phyloP scores from a whole-genome alignment of 176 grass and related monocot genomes.

The Oryza meyeriana region DNA sequence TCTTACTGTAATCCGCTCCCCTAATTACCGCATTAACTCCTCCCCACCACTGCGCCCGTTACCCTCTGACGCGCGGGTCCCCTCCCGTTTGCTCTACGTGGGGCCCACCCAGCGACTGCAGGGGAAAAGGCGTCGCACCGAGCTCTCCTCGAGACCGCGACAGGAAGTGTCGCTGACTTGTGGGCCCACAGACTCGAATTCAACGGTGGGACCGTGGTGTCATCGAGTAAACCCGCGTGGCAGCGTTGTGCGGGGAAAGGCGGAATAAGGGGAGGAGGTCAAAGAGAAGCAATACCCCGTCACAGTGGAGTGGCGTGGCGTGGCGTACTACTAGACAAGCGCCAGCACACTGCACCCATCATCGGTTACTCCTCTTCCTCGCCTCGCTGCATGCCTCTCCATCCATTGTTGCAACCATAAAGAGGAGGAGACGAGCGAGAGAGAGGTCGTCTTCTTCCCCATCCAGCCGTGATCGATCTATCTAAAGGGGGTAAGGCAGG shows the following conservation, averaged over 20 bases:
- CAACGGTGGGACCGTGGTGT: conserved; percentile 11
- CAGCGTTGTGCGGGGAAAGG: too few species aligned
- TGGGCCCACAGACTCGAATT: not conserved
- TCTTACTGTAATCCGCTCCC: not conserved
- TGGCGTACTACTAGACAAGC: too few species aligned
- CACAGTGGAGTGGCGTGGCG: too few species aligned
- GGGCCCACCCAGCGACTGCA: too few species aligned
- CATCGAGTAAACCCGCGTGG: not conserved
- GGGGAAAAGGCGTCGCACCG: too few species aligned
- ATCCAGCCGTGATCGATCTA: not conserved
- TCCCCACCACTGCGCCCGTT: not conserved
- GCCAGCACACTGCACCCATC: too few species aligned
- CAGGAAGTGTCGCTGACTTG: not conserved
- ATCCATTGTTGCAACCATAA: not conserved
- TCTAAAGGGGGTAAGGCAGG: not conserved
- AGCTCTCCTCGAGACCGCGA: too few species aligned
- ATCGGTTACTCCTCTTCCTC: too few species aligned
- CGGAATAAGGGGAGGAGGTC: too few species aligned
- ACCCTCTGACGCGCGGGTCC: not conserved
- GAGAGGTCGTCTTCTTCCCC: not conserved
- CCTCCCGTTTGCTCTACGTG: too few species aligned
- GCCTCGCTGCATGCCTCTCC: too few species aligned
- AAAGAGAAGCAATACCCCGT: too few species aligned
- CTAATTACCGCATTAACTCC: not conserved
- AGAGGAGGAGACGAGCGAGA: not conserved